These are phyloP conservation scores for Colletotrichum gloeosporioides DNA, from an alignment of 2,329 filamentous ascomycete genomes.

Conservation along the genomic window DNA sequence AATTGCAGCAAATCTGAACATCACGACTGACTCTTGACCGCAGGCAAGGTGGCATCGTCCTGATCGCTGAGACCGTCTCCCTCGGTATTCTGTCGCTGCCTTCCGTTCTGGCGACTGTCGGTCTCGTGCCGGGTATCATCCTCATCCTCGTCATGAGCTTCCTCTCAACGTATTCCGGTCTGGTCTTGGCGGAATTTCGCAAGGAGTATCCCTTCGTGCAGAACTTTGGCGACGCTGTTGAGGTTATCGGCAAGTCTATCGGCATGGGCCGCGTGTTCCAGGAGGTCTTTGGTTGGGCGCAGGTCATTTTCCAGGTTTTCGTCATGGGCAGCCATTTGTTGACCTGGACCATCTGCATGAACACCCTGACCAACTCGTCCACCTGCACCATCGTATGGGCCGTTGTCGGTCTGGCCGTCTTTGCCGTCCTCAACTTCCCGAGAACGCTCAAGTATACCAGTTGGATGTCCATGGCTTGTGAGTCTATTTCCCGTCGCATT, in stretches of 20 bases:
- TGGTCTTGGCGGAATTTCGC: slow-evolving; percentile 70
- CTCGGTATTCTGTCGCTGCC: slow-evolving; percentile 73
- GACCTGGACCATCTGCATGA: slow-evolving; percentile 71
- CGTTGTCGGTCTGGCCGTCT: slow-evolving; percentile 63
- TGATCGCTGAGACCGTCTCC: slow-evolving; percentile 50
- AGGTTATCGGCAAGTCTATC: slow-evolving; percentile 53
- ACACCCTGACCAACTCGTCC: slow-evolving; percentile 63
- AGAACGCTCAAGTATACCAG: slow-evolving; percentile 68
- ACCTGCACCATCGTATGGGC: slow-evolving; percentile 70
- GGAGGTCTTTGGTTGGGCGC: slow-evolving; percentile 63
- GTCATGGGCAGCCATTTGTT: slow-evolving; percentile 74
- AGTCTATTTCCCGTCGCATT: slow-evolving; percentile 8
- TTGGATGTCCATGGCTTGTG: slow-evolving; percentile 63
- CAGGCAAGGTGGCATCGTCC: slow-evolving; percentile 49
- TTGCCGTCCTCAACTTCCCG: slow-evolving; percentile 63
- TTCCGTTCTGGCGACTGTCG: slow-evolving; percentile 74
- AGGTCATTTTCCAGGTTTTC: slow-evolving; percentile 69
- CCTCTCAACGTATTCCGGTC: slow-evolving; percentile 69
- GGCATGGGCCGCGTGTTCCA: slow-evolving; percentile 59
- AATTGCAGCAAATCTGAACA: neutral
- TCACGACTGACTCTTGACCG: neutral
- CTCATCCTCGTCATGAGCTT: slow-evolving; percentile 71
- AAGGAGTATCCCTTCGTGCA: slow-evolving; percentile 71
- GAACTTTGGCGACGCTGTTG: slow-evolving; percentile 70
- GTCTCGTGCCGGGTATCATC: slow-evolving; percentile 75